Conservation (phyloP, 2,329 filamentous ascomycete species). For the Cordyceps tenuipes region DNA sequence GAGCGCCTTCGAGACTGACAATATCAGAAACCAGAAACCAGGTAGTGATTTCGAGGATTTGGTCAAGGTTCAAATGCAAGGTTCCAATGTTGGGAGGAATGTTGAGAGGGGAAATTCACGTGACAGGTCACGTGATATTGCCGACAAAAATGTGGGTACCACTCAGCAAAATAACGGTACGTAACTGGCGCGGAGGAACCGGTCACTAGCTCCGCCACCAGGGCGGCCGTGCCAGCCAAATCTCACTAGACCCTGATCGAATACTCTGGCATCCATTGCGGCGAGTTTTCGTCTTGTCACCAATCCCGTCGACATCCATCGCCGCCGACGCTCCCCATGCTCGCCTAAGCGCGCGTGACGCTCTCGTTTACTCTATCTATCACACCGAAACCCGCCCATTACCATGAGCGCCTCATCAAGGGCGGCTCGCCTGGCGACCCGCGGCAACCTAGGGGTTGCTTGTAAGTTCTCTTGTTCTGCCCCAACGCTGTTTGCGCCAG, state of each 20-base stretch:
- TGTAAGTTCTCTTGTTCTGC: slow-evolving; percentile 27
- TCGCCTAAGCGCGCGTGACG: neutral
- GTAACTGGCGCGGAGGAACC: slow-evolving; percentile 8
- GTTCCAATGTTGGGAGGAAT: too few species aligned
- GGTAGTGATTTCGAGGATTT: too few species aligned
- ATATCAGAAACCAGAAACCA: too few species aligned
- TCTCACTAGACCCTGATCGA: slow-evolving; percentile 9
- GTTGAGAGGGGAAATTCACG: neutral
- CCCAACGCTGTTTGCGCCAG: slow-evolving; percentile 3
- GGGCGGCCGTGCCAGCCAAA: slow-evolving; percentile 6
- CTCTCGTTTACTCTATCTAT: neutral
- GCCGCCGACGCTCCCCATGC: neutral
- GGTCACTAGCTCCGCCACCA: slow-evolving; percentile 4
- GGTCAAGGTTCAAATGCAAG: too few species aligned
- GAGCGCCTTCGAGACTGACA: too few species aligned
- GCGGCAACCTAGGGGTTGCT: slow-evolving; percentile 43
- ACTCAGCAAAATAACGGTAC: neutral
- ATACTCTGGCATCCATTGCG: slow-evolving; percentile 8
- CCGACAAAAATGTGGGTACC: neutral
- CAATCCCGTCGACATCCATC: slow-evolving; percentile 5
- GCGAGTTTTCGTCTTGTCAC: slow-evolving; percentile 7
- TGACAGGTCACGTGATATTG: neutral
- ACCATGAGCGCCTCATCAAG: slow-evolving; percentile 49
- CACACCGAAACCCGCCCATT: neutral
- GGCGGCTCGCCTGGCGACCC: slow-evolving; percentile 46